A percentile compares a stretch with the other conserved stretches of the same genome.
These are phyloP conservation scores for Scenedesmus sp. DNA, from an alignment of 163 green algal genomes.

Conservation along the genomic window DNA sequence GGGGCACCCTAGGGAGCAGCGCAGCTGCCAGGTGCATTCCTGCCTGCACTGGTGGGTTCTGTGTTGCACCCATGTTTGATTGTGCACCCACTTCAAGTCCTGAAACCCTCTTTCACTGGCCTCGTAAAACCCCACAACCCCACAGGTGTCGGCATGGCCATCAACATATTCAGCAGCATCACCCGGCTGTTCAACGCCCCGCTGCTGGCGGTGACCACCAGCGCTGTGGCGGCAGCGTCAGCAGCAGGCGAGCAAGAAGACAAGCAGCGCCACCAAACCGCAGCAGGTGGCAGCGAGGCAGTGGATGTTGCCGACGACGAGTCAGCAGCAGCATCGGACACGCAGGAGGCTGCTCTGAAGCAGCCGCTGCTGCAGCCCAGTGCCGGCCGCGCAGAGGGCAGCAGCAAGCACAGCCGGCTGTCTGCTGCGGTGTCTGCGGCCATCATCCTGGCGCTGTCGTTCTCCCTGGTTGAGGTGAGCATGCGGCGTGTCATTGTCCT, in stretches of 20 bases:
- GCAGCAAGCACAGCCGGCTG: conserved; percentile 31
- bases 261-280: neutral
- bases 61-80: too few relatives aligned
- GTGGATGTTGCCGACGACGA: neutral
- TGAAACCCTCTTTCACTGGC: too few relatives aligned
- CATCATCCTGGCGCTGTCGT: conserved; percentile 59
- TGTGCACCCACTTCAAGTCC: too few relatives aligned
- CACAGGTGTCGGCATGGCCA: conserved; percentile 45
- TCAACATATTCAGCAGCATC: conserved; percentile 75
- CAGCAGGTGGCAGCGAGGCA: neutral
- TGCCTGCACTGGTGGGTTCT: too few relatives aligned
- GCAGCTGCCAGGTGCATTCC: too few relatives aligned
- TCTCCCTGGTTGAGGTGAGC: conserved; percentile 60
- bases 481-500: neutral
- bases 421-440: conserved; percentile 59
- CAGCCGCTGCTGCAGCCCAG: neutral
- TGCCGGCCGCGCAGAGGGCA: conserved; percentile 33
- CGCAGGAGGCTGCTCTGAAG: neutral
- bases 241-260: neutral
- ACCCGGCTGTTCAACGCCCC: conserved; percentile 87
- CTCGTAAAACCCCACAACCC: too few relatives aligned
- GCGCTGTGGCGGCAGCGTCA: conserved; percentile 64
- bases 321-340: neutral
- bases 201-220: conserved; percentile 83
- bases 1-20: too few relatives aligned